phyloP scores from a whole-genome alignment of 2,329 filamentous ascomycete species.

The Aspergillus bombycis region DNA sequence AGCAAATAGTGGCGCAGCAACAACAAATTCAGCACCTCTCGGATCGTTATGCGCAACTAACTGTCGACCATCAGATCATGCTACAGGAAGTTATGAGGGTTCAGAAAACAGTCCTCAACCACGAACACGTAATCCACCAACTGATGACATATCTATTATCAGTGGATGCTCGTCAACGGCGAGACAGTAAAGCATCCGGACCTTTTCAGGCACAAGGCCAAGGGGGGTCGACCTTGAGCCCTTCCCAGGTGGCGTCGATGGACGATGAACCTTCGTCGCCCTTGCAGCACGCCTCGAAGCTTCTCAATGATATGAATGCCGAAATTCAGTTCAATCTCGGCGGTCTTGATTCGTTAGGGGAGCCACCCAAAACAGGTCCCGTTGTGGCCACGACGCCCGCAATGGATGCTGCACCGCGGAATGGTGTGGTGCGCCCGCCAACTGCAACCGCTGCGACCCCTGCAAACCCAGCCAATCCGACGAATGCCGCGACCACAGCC shows the following conservation, averaged over 20 bases:
- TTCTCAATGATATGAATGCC: constrained; percentile 66
- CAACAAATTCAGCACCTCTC: constrained; percentile 89
- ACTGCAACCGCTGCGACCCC: constrained; percentile 52
- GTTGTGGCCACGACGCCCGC: constrained; percentile 61
- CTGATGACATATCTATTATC: constrained; percentile 70
- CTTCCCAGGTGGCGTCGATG: constrained; percentile 49
- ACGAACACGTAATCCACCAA: constrained; percentile 71
- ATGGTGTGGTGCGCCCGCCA: constrained; percentile 46
- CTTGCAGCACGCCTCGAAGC: constrained; percentile 68
- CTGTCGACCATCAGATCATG: constrained; percentile 66
- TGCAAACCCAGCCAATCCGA: constrained; percentile 13
- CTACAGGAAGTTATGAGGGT: constrained; percentile 66
- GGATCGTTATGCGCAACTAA: constrained; percentile 80
- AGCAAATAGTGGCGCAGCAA: constrained; percentile 85
- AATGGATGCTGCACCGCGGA: constrained; percentile 54
- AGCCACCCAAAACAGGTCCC: constrained; percentile 59
- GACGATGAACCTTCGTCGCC: constrained; percentile 70
- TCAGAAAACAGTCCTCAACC: constrained; percentile 72
- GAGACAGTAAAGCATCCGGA: constrained; percentile 57
- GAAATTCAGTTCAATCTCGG: constrained; percentile 66
- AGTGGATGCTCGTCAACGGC: constrained; percentile 65
- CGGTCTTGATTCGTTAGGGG: constrained; percentile 68
- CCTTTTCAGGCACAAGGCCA: constrained; percentile 48
- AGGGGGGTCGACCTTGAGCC: constrained; percentile 45
- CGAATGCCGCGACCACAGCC: constrained; percentile 18